phyloP scores from a whole-genome alignment of 2,329 filamentous ascomycete species.

The Colletotrichum horii region DNA sequence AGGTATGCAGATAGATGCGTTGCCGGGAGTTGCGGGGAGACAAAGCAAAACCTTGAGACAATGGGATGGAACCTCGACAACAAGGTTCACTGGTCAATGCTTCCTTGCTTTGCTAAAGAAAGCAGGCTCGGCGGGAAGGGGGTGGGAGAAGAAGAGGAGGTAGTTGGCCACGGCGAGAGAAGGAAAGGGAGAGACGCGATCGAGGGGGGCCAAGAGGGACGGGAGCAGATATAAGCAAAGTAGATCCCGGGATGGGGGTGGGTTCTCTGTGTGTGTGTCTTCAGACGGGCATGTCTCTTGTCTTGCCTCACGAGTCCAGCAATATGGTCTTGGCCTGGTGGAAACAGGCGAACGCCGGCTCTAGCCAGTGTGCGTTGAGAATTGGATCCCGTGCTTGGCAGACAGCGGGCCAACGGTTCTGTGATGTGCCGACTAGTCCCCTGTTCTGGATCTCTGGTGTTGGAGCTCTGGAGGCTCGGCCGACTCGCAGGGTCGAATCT shows the following conservation, averaged over 20 bases:
- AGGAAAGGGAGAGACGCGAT: neutral
- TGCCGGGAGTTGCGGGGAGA: neutral
- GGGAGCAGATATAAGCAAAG: constrained; percentile 19
- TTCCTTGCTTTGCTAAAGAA: constrained; percentile 10
- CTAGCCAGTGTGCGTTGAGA: constrained; percentile 13
- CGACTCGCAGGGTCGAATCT: neutral
- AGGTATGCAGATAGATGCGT: neutral
- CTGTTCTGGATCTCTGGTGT: neutral
- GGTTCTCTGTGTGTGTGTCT: neutral
- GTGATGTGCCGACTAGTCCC: neutral
- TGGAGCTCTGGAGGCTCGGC: neutral
- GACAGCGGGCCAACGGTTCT: constrained; percentile 14
- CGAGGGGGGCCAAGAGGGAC: constrained; percentile 7
- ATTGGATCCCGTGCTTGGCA: constrained; percentile 15
- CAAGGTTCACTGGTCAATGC: constrained; percentile 5
- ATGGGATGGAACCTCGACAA: neutral
- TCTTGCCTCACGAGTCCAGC: constrained; percentile 5
- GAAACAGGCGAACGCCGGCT: constrained; percentile 12
- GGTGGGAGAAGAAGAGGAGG: neutral
- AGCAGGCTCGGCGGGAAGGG: neutral
- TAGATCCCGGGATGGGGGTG: constrained; percentile 9
- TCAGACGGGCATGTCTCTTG: neutral
- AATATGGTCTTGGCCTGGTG: neutral
- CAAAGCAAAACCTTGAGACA: constrained; percentile 4
- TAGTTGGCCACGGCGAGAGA: constrained; percentile 1